Conservation (phyloP, 2,329 filamentous ascomycete genomes). For the Rhynchosporium graminicola region DNA sequence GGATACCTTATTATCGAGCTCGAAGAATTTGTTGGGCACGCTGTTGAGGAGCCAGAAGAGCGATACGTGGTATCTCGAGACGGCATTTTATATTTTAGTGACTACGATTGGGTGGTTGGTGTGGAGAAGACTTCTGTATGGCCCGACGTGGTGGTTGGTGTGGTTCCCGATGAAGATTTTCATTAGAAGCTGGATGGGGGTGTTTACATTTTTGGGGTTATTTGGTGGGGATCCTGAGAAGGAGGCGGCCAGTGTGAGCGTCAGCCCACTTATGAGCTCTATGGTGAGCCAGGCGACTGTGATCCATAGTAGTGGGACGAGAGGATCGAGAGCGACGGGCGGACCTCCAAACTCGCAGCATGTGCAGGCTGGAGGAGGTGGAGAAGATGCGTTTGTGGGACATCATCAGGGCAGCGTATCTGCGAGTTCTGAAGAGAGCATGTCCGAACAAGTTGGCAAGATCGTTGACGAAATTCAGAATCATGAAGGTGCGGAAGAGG, state of each 20-base stretch:
- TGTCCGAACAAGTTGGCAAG: constrained; percentile 56
- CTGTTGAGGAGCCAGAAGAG: constrained; percentile 88
- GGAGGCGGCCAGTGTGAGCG: constrained; percentile 14
- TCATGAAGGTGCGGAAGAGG: constrained; percentile 41
- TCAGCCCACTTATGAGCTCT: constrained; percentile 30
- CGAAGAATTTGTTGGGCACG: constrained; percentile 73
- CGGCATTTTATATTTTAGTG: constrained; percentile 78
- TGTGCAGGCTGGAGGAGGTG: constrained; percentile 48
- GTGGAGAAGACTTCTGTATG: constrained; percentile 82
- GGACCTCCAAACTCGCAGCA: constrained; percentile 44
- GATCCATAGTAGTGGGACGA: constrained; percentile 31
- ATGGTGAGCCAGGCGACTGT: constrained; percentile 22
- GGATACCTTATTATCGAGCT: constrained; percentile 73
- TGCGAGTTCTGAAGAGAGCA: constrained; percentile 35
- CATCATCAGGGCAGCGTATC: constrained; percentile 27
- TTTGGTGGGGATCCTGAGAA: constrained; percentile 28
- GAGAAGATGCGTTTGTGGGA: constrained; percentile 33
- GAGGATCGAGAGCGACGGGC: constrained; percentile 21
- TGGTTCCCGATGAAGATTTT: constrained; percentile 76
- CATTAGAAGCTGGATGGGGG: constrained; percentile 58
- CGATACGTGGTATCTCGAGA: constrained; percentile 97
- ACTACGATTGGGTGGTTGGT: constrained; percentile 81
- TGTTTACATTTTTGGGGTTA: constrained; percentile 54
- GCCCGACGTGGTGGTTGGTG: constrained; percentile 85
- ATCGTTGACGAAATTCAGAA: constrained; percentile 48